phyloP scores from a whole-genome alignment of 352 stramenopile species.

The Globisporangium nagaii region DNA sequence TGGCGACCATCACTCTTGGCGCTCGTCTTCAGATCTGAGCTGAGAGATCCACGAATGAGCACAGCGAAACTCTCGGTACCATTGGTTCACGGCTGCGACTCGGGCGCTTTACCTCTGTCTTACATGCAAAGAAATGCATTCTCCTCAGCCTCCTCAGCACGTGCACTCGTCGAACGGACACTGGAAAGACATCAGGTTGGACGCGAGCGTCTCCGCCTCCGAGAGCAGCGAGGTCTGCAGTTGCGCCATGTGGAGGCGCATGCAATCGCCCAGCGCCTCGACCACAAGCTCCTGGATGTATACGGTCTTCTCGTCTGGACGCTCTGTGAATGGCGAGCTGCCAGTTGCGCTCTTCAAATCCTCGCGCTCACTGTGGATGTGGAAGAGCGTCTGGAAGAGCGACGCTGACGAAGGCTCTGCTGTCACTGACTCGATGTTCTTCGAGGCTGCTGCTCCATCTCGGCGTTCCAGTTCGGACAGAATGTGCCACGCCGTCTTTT shows the following conservation, averaged over 20 bases:
- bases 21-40: no score
- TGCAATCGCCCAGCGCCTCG: slow-evolving; percentile 5
- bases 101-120: no score
- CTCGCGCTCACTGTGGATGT: not conserved
- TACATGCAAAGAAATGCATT: no score
- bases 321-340: not conserved
- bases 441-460: no score
- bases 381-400: slow-evolving; percentile 6
- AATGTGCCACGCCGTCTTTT: no score
- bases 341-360: not conserved
- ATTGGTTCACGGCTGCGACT: no score
- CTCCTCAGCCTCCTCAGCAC: not conserved
- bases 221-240: slow-evolving; percentile 1
- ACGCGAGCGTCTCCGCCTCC: no score
- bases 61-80: no score
- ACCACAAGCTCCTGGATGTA: not conserved
- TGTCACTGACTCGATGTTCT: no score
- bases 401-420: not conserved
- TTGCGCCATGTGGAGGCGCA: not conserved
- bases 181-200: not conserved
- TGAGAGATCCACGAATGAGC: no score
- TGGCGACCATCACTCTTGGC: no score
- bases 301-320: not conserved
- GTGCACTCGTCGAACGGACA: slow-evolving; percentile 2
- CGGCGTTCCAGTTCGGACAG: not conserved